Evolutionary conservation across 106 monocot species (phyloP).

Genomic region (Phalaenopsis equestris): DNA sequence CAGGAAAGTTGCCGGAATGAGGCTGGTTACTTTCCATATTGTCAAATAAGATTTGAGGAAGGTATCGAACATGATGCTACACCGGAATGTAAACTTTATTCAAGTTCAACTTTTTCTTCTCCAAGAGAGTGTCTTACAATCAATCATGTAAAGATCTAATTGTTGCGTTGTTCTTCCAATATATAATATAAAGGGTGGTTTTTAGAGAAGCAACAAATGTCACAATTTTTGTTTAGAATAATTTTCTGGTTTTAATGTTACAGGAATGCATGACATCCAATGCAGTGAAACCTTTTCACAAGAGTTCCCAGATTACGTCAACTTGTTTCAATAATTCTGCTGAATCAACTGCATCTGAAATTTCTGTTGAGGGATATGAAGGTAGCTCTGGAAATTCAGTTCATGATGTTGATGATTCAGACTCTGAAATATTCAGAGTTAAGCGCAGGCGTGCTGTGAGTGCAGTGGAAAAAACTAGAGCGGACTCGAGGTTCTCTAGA

Average conservation of each 20-base stretch:
- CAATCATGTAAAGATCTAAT: slow-evolving; percentile 8
- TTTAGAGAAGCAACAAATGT: not conserved
- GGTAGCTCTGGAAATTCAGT: slow-evolving; percentile 5
- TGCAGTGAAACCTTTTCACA: not conserved
- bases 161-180: not conserved
- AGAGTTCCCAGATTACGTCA: not conserved
- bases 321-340: not conserved
- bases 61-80: slow-evolving; percentile 5
- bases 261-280: not conserved
- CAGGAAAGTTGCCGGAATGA: slow-evolving; percentile 12
- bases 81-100: slow-evolving; percentile 9
- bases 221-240: not conserved
- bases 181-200: not conserved
- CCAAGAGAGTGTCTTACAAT: not conserved
- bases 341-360: slow-evolving; percentile 13
- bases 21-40: slow-evolving; percentile 39
- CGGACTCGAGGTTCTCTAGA: slow-evolving; percentile 12
- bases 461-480: slow-evolving; percentile 12
- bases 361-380: not conserved
- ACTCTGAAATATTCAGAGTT: slow-evolving; percentile 59
- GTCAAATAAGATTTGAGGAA: slow-evolving; percentile 24
- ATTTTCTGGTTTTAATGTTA: not conserved
- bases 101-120: slow-evolving; percentile 8
- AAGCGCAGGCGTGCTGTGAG: slow-evolving; percentile 38
- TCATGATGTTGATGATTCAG: slow-evolving; percentile 47